Evolutionary conservation across 2,329 filamentous ascomycete species (phyloP), one percentile per base, ranked within the genome.

Genomic region (Lachnellula willkommii): DNA sequence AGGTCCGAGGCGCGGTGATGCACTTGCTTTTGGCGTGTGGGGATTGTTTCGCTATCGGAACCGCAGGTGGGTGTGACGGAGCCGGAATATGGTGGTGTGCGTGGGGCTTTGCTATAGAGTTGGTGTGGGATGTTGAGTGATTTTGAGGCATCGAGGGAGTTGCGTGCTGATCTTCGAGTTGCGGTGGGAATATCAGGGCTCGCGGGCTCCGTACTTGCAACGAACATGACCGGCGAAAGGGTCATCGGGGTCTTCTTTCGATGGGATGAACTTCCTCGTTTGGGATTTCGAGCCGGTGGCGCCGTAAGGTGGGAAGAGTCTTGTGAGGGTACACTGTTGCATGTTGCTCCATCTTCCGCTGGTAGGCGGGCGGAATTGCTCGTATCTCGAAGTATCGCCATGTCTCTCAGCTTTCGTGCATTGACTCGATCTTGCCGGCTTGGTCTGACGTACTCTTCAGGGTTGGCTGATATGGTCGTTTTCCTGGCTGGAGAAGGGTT

Each of bases 361-460:
- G 32, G 49, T 12, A 51, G 20, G 26, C 14, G 20, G 37, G 45
- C 17, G 22, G 26, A 24, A 28, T 43, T 22, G 22, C 7, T 54
- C 7, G 52, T 45, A 1, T 53, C 47, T 43, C 56, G 50, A 8
- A 58, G 47, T 6, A 43, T 46, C 17, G 63, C 66, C 1, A 68
- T 61, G 47, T 68, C 65, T 39, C 58, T 52, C 24, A 60, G 52
- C 49, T 65, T 67, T 26, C 55, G 53, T 17, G 59, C 61, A 50
- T 58, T 58, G 4, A 67, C 65, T 46, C 53, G 56, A 22, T 67
- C 64, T 48, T 60, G 58, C 26, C 64, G 47, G n/a, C 15, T 60
- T 42, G 59, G 52, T 12, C 43, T 53, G 4, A 47, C 35, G n/a
- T 11, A 6, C 35, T 48, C 15, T 32, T 54, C 48, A 24, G 39